Evolutionary conservation across 768 basidiomycete species (phyloP).

Genomic region (Psilocybe cyanescens): DNA sequence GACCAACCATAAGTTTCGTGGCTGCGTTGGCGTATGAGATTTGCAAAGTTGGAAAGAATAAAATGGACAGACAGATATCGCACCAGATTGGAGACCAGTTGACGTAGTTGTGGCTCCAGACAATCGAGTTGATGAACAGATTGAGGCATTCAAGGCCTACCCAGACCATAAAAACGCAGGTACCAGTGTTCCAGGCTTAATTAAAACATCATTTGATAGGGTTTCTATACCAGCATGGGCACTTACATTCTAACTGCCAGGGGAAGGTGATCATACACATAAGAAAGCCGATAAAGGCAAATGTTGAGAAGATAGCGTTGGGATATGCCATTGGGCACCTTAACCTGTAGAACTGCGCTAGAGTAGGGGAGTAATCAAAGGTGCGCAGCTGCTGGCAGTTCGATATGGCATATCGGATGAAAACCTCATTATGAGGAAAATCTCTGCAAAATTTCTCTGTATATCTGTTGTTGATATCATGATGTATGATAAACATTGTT

Average conservation of each 20-base stretch:
- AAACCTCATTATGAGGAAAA: too few relatives aligned
- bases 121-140: conserved; percentile 63
- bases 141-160: conserved; percentile 57
- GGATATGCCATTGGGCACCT: conserved; percentile 31
- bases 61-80: conserved; percentile 49
- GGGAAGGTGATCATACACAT: conserved; percentile 62
- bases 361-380: too few relatives aligned
- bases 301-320: conserved; percentile 47
- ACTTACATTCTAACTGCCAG: conserved; percentile 66
- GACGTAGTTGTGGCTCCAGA: conserved; percentile 66
- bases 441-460: too few relatives aligned
- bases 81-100: conserved; percentile 66
- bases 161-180: conserved; percentile 77
- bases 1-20: conserved; percentile 45
- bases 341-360: too few relatives aligned
- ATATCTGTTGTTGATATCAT: too few relatives aligned
- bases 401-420: too few relatives aligned
- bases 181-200: conserved; percentile 61
- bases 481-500: too few relatives aligned
- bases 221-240: neutral
- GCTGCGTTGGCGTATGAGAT: conserved; percentile 29
- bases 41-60: neutral
- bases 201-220: conserved; percentile 17
- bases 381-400: too few relatives aligned
- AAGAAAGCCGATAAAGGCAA: conserved; percentile 59